Base-by-base conservation (phyloP, 495 filamentous ascomycete genomes). In the Staphylotrichum tortipilum region DNA sequence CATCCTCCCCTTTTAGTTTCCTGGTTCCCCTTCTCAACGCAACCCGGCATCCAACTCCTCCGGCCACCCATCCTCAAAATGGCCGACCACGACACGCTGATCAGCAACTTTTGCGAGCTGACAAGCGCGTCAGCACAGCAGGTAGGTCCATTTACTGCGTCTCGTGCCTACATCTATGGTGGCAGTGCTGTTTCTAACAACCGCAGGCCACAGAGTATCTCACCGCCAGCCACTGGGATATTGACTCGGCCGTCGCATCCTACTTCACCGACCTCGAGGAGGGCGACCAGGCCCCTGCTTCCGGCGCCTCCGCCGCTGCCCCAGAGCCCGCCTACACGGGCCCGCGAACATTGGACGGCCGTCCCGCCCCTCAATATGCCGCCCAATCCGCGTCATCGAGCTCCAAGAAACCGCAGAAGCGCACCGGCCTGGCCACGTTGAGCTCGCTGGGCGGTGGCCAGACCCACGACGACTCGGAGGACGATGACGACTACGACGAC, bases 181-280 rank as follows among this genome's bases (percentile, higher is more conserved):
- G 10, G 10, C 11, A 12, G 31, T 4, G 9, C 14, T 30, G n/a
- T 17, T 26, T 28, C 49, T 52, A 4, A 45, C 19, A 1, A 21
- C 10, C n/a, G n/a, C 23, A 52, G 88, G 89, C 88, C 31, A 74
- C 77, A 54, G 71, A 82, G 57, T 87, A 86, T 53, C 80, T 94
- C 11, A 67, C 61, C 12, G 71, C 75, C n/a, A 81, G 74, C 58
- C 61, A 77, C 49, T 90, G 88, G 83, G 78, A 91, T 53, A 62
- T 91, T 22, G 72, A 78, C 44, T 67, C 74, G 6, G 88, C 88
- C 31, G 76, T 80, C 41, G 72, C 78, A 3, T 77, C 85, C 52
- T 94, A 77, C 72, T 92, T 76, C 61, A 77, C 81, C 31, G 77
- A 82, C 48, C 73, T 79, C 53, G 84, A 91, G 47, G 82, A 84